These are phyloP conservation scores for Fragilariopsis cylindrus DNA, from an alignment of 108 stramenopile species.

Conservation along the genomic window DNA sequence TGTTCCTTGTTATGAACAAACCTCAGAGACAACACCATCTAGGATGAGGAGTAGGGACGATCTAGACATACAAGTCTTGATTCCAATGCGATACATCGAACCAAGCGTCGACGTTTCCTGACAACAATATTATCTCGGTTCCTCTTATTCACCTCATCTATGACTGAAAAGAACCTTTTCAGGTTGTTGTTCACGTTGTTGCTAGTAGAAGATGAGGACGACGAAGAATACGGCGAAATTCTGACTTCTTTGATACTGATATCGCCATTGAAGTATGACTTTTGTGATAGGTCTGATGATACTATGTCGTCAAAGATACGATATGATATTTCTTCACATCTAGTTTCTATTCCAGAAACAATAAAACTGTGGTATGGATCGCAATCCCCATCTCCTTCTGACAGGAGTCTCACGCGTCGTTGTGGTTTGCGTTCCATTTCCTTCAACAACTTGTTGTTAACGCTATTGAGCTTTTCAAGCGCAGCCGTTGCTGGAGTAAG, in stretches of 20 bases:
- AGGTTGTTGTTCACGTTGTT: background rate
- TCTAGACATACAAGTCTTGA: background rate
- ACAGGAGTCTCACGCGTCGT: background rate
- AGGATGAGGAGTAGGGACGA: background rate
- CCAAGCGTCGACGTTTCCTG: background rate
- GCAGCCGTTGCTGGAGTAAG: constrained; percentile 8
- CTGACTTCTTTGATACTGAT: too few relatives aligned
- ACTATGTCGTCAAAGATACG: too few relatives aligned
- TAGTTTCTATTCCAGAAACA: too few relatives aligned
- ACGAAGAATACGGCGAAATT: too few relatives aligned
- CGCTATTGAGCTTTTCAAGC: background rate
- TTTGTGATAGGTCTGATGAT: too few relatives aligned
- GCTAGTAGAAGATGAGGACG: too few relatives aligned
- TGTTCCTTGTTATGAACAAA: too few relatives aligned
- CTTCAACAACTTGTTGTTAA: background rate
- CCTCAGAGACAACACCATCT: background rate
- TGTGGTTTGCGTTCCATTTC: background rate
- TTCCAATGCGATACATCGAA: constrained; percentile 7
- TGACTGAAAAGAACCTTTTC: background rate
- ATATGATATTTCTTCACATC: too few relatives aligned
- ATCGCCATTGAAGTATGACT: too few relatives aligned
- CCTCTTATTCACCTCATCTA: too few relatives aligned
- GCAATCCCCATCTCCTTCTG: background rate
- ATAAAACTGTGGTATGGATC: too few relatives aligned
- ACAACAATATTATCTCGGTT: too few relatives aligned